Evolutionary conservation across 495 filamentous ascomycete genomes (phyloP), one percentile per base, ranked within the genome.

Genomic region (Collariella sp.): DNA sequence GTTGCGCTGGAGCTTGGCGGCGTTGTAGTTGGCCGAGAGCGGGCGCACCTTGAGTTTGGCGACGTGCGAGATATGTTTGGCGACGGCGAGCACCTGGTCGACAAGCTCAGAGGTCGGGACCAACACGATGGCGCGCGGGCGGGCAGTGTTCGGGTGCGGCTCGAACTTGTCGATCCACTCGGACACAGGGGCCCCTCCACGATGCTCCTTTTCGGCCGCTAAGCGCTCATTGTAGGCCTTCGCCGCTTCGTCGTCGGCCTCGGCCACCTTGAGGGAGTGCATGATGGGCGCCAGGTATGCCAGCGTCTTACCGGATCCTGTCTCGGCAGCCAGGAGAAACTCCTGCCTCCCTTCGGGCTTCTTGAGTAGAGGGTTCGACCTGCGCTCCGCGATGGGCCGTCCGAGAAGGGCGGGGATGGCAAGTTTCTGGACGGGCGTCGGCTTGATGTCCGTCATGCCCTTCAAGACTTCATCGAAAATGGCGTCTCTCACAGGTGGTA

Each of bases 81-180:
- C 79, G 39, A 95, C 79, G 26, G 63, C 67, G 43, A 85, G 84
- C 22, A 97, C 87, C 68, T 98, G 93, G 7, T 79, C 74, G n/a
- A 96, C 94, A 26, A 98, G 78, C 69, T 98, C 93, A 3, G 91
- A 82, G 7, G 94, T 95, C 2, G 93, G 93, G n/a, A 97, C 81
- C 15, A 98, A 76, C 50, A 98, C 86, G 55, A 97, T 78, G 34
- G 83, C 88, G 47, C 85, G 78, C 0, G 93, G 94, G 36, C 91
- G 79, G 31, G 82, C 93, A 24, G 82, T 81, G 39, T 80, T 81
- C 3, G 86, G 80, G 67, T 87, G 80, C 34, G 82, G 83, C 42
- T 80, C 82, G 57, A 84, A 83, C 15, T 61, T 66, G 43, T 69
- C 67, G 44, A 69, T 63, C 67, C 67, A 69, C 16, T 56, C 33